Evolutionary conservation across 2,329 filamentous ascomycete genomes (phyloP).

Genomic region (Orbilia quercus): DNA sequence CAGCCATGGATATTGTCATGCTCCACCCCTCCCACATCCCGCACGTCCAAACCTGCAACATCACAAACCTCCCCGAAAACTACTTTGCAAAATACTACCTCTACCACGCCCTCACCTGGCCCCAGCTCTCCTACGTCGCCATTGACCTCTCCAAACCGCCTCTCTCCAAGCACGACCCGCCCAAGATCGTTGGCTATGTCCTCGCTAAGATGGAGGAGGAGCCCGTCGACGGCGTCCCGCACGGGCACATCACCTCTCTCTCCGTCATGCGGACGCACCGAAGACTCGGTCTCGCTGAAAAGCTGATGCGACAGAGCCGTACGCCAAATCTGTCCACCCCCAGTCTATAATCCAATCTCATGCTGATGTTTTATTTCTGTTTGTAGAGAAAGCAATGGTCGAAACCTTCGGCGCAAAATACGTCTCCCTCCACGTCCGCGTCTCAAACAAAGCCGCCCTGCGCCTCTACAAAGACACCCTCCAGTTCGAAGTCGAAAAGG

Average conservation of each 20-base stretch:
- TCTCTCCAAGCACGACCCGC: conserved; percentile 81
- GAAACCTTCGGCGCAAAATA: conserved; percentile 92
- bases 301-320: conserved; percentile 97
- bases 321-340: no score
- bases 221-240: conserved; percentile 85
- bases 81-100: conserved; percentile 99
- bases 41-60: conserved; percentile 96
- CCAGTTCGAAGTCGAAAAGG: conserved; percentile 86
- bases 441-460: conserved; percentile 90
- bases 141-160: conserved; percentile 86
- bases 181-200: conserved; percentile 99
- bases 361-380: background rate
- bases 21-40: conserved; percentile 85
- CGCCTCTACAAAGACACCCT: conserved; percentile 93
- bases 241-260: conserved; percentile 95
- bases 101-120: conserved; percentile 98
- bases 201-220: conserved; percentile 99
- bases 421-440: conserved; percentile 93
- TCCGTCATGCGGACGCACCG: conserved; percentile 97
- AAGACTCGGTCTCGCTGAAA: conserved; percentile 90
- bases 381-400: conserved; percentile 77
- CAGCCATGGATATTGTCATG: conserved; percentile 86
- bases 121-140: conserved; percentile 94
- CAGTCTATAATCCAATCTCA: conserved; percentile 32
- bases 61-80: conserved; percentile 98